phyloP scores from a whole-genome alignment of 345 rosid genomes.

The Triadica sebifera region DNA sequence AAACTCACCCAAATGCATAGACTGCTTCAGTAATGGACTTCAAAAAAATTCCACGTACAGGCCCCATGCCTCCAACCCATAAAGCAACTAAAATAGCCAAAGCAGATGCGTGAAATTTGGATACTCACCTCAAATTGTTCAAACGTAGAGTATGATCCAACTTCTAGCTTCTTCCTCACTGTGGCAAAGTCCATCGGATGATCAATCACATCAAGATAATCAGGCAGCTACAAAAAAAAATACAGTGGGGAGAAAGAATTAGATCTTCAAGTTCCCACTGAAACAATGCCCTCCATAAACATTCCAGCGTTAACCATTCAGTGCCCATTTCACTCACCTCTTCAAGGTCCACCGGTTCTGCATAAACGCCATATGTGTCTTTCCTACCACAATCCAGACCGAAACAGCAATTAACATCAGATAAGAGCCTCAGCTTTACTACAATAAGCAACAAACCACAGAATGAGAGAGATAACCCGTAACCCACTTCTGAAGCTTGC shows the following conservation, averaged over 20 bases:
- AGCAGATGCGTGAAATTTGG: background rate
- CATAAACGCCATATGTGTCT: slow-evolving; percentile 89
- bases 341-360: slow-evolving; percentile 92
- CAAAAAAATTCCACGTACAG: background rate
- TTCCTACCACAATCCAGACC: slow-evolving; percentile 59
- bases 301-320: background rate
- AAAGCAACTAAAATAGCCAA: slow-evolving; percentile 2
- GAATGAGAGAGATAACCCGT: background rate
- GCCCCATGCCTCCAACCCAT: background rate
- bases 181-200: slow-evolving; percentile 37
- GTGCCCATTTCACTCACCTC: slow-evolving; percentile 52
- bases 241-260: slow-evolving; percentile 1
- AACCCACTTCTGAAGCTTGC: slow-evolving; percentile 87
- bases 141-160: slow-evolving; percentile 16
- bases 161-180: slow-evolving; percentile 22
- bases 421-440: background rate
- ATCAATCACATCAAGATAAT: slow-evolving; percentile 29
- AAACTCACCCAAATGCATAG: background rate
- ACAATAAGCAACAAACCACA: slow-evolving; percentile 23
- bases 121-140: slow-evolving; percentile 33
- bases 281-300: background rate
- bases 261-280: background rate
- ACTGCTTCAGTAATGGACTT: background rate
- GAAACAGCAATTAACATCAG: slow-evolving; percentile 17
- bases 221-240: slow-evolving; percentile 25